phyloP scores from a whole-genome alignment of 352 stramenopile genomes.

The Phytophthora vignae region DNA sequence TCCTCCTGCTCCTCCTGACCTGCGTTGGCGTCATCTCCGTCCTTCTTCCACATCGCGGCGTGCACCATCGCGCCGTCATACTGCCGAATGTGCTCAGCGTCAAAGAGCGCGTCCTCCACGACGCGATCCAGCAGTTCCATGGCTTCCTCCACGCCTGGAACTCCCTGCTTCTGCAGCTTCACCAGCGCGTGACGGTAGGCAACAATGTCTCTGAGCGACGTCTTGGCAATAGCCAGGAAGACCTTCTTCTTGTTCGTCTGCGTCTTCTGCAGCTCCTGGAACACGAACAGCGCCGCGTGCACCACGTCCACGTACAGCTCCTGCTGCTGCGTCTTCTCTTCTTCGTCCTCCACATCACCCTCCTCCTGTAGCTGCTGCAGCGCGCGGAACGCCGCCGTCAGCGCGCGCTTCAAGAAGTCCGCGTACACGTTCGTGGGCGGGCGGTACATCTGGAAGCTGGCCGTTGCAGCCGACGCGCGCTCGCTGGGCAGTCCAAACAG shows the following conservation, averaged over 20 bases:
- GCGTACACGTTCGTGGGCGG: slow-evolving; percentile 82
- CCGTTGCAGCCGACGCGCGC: slow-evolving; percentile 9
- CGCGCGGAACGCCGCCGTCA: slow-evolving; percentile 42
- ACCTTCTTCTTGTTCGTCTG: slow-evolving; percentile 92
- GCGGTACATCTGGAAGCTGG: slow-evolving; percentile 80
- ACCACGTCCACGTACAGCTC: slow-evolving; percentile 53
- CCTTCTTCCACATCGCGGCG: slow-evolving; percentile 35
- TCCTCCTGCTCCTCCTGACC: slow-evolving; percentile 19
- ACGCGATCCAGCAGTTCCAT: slow-evolving; percentile 60
- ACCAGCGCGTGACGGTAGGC: slow-evolving; percentile 59
- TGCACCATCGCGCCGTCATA: slow-evolving; percentile 74
- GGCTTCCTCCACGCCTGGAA: slow-evolving; percentile 20
- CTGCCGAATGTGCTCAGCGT: slow-evolving; percentile 76
- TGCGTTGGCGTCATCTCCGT: slow-evolving; percentile 2
- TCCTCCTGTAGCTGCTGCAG: slow-evolving; percentile 4
- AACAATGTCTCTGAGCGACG: slow-evolving; percentile 68
- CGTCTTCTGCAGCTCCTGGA: slow-evolving; percentile 82
- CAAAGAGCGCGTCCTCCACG: slow-evolving; percentile 80
- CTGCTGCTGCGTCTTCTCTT: slow-evolving; percentile 2
- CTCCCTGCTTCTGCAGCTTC: slow-evolving; percentile 25
- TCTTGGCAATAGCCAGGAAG: slow-evolving; percentile 85
- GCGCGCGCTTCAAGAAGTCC: slow-evolving; percentile 67
- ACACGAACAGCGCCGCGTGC: slow-evolving; percentile 65
- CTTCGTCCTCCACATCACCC: not conserved
- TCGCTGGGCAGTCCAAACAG: slow-evolving; percentile 62